Base-by-base conservation (phyloP, 352 stramenopile genomes). In the Vaucheria bursata region DNA sequence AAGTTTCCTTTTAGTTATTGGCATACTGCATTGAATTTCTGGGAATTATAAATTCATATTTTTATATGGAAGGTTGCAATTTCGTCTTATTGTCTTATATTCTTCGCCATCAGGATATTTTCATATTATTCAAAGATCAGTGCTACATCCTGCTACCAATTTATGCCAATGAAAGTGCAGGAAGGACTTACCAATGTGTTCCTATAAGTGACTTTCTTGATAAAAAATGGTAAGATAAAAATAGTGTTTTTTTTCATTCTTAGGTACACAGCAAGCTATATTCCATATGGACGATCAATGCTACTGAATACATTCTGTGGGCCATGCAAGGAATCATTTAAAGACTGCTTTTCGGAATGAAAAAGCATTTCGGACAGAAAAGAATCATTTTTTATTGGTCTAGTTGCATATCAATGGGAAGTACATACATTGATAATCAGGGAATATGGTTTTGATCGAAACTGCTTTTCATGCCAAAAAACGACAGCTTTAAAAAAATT, bases 141-240 rank as follows among this genome's bases (percentile, higher is more conserved):
- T 2, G 8, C 8, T 37, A 7, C 2, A 2, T 2, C 8, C 31
- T 34, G 2, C 2, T 7, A 31, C 34, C 53, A 7, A 68, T 7
- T 7, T 37, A 2, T 7, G 2, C 73, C 88, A 1, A 29, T 87
- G 0, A 71, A 82, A 69, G 73, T 89, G 25, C 40, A 85, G 0
- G 52, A 79, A 7, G 79, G 83, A 34, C 75, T 88, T 31, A 25
- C 81, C 3, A 33, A 86, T 8, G 84, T 83, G 32, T 32, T 85
- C 33, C 38, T 78, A 3, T n/a, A 79, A 29, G 49, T 65, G 35
- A 45, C 81, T 33, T 45, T 84, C 31, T 68, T 83, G 32, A 40
- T 84, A n/a, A 77, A 85, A 5, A 32, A 89, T 1, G 29, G 87
- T 1, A 50, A 88, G n/a, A 71, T 89, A 5, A 71, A 90, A 32